These are phyloP conservation scores for Aspergillus leporis DNA, from an alignment of 495 filamentous ascomycete genomes.

Conservation along the genomic window DNA sequence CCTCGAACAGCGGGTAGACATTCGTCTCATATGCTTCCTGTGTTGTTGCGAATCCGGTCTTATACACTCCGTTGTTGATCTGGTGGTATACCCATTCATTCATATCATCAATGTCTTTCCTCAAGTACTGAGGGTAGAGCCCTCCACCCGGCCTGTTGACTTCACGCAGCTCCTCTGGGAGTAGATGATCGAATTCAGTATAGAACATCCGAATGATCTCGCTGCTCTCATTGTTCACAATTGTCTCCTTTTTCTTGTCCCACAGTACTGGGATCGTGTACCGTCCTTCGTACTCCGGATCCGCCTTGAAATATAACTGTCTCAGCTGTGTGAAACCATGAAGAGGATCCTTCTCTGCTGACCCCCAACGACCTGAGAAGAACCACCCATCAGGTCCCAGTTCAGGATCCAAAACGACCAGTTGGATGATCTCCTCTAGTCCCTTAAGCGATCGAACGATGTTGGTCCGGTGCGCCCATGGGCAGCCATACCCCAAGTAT, in stretches of 20 bases:
- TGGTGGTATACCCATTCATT: constrained; percentile 65
- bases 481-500: constrained; percentile 75
- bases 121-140: constrained; percentile 57
- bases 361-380: constrained; percentile 62
- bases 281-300: constrained; percentile 68
- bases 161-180: constrained; percentile 52
- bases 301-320: constrained; percentile 70
- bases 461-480: constrained; percentile 80
- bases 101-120: constrained; percentile 58
- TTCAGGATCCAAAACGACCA: constrained; percentile 68
- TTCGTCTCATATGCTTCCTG: constrained; percentile 65
- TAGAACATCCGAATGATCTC: constrained; percentile 77
- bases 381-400: constrained; percentile 69
- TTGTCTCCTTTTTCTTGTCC: constrained; percentile 69
- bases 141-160: constrained; percentile 45
- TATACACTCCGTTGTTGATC: constrained; percentile 74
- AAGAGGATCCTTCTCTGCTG: constrained; percentile 60
- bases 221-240: constrained; percentile 83
- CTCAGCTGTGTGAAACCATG: constrained; percentile 63
- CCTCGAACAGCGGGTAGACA: constrained; percentile 60
- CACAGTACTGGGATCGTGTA: constrained; percentile 81
- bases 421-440: constrained; percentile 68
- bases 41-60: constrained; percentile 64
- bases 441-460: constrained; percentile 79
- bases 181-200: constrained; percentile 58